phyloP scores from a whole-genome alignment of 75 land plant genomes.

The Chamaecyparis obtusa region DNA sequence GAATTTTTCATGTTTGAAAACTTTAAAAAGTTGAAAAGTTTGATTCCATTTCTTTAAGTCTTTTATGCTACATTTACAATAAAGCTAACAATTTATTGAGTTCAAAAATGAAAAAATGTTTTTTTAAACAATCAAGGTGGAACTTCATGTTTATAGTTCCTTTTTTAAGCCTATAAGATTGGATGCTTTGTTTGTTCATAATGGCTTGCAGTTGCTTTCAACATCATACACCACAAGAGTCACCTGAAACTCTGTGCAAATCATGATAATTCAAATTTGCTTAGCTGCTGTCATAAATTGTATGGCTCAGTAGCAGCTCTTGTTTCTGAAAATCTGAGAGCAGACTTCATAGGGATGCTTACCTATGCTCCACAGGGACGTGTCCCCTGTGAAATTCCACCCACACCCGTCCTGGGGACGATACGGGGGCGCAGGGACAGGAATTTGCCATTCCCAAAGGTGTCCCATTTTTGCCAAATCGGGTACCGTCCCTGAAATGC shows the following conservation, averaged over 20 bases:
- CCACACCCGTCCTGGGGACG: no score
- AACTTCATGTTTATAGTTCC: not conserved
- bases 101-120: not conserved
- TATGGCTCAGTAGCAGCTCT: not conserved
- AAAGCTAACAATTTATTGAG: not conserved
- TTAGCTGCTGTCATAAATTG: not conserved
- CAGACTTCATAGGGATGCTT: no score
- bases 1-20: not conserved
- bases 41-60: not conserved
- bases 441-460: no score
- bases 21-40: not conserved
- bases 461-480: no score
- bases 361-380: no score
- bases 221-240: not conserved
- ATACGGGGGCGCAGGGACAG: no score
- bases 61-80: not conserved
- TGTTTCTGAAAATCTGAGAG: not conserved
- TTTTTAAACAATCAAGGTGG: not conserved
- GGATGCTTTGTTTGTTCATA: not conserved
- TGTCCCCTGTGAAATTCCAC: no score
- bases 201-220: not conserved
- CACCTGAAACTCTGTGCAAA: not conserved
- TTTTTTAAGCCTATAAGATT: not conserved
- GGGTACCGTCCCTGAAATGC: no score
- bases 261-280: not conserved